Evolutionary conservation across 1,284 basidiomycete species (phyloP).

Genomic region (Ustilago lituana): DNA sequence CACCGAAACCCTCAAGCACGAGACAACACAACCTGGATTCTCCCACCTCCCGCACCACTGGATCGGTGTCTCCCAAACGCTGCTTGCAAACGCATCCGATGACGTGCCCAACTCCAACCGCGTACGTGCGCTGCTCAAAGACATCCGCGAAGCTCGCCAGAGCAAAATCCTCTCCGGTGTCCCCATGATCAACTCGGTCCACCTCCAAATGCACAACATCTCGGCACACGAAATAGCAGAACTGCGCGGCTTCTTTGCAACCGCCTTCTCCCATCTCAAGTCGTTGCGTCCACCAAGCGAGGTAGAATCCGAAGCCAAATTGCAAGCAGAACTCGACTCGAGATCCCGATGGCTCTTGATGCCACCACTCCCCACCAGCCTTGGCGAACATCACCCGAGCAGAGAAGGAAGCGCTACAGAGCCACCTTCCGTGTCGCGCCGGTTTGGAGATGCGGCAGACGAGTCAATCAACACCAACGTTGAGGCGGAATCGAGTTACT

Average conservation of each 20-base stretch:
- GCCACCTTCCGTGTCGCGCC: not conserved
- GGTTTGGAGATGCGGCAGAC: not conserved
- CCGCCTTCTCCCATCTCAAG: slow-evolving; percentile 57
- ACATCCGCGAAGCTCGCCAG: slow-evolving; percentile 91
- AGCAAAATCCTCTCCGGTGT: slow-evolving; percentile 89
- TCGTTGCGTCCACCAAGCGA: slow-evolving; percentile 28
- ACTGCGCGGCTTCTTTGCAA: slow-evolving; percentile 59
- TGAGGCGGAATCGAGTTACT: not conserved
- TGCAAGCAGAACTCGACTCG: slow-evolving; percentile 14
- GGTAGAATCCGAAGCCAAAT: slow-evolving; percentile 24
- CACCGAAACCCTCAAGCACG: slow-evolving; percentile 70
- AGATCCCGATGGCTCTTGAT: slow-evolving; percentile 12
- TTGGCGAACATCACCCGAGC: not conserved
- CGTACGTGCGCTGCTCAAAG: slow-evolving; percentile 85
- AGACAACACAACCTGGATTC: slow-evolving; percentile 62
- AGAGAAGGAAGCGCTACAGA: not conserved
- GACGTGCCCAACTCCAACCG: slow-evolving; percentile 84
- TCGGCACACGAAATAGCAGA: slow-evolving; percentile 63
- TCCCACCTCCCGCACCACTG: slow-evolving; percentile 67
- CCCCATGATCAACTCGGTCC: slow-evolving; percentile 68
- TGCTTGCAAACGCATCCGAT: slow-evolving; percentile 74
- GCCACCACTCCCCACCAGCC: slow-evolving; percentile 6
- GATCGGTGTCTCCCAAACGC: slow-evolving; percentile 32
- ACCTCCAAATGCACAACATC: slow-evolving; percentile 70
- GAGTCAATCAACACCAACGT: slow-evolving; percentile 16